Evolutionary conservation across 768 basidiomycete genomes (phyloP), one percentile per base, ranked within the genome.

Genomic region (Lactarius akahatsu): DNA sequence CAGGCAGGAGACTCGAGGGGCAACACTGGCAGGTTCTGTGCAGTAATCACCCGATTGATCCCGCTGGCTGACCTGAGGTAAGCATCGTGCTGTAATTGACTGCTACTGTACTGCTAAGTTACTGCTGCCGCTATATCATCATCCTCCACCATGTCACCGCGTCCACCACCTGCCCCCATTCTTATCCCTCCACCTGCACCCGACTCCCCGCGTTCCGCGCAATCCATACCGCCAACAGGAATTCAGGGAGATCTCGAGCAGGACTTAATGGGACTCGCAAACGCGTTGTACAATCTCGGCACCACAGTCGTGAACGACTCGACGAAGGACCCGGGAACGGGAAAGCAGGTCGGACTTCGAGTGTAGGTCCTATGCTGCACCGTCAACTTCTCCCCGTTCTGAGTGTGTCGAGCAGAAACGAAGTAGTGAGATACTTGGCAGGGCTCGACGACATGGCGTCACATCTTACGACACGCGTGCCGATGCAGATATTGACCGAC

Each of bases 231-330:
- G 0, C 91, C 91, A 8, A 72, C 80, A 2, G 90, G 91, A 0
- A 38, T 77, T 1, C 89, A 91, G 70, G 91, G 91, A 9, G 90
- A 92, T 71, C 74, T 92, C 20, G 91, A 92, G 73, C 77, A 88
- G 23, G 91, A 93, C 74, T 74, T 93, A 2, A 78, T 91, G 28
- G 90, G 88, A 0, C 85, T 93, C 18, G 90, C 89, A 16, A 89
- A 89, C 62, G 86, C 87, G 2, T 76, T 93, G 30, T 92, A 92
- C 73, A 91, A 92, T 70, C 79, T 93, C 9, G 91, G 90, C 30
- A 91, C 90, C 5, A 92, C 91, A 0, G 90, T 92, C 26, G 87
- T 92, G 72, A 90, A 88, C 57, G 91, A 93, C 74, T 86, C 89
- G 3, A 90, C 89, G 16, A 92, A 90, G 76, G 91, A 86, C 64